phyloP scores from a whole-genome alignment of 2,329 filamentous ascomycete genomes.

The Monosporascus sp. region DNA sequence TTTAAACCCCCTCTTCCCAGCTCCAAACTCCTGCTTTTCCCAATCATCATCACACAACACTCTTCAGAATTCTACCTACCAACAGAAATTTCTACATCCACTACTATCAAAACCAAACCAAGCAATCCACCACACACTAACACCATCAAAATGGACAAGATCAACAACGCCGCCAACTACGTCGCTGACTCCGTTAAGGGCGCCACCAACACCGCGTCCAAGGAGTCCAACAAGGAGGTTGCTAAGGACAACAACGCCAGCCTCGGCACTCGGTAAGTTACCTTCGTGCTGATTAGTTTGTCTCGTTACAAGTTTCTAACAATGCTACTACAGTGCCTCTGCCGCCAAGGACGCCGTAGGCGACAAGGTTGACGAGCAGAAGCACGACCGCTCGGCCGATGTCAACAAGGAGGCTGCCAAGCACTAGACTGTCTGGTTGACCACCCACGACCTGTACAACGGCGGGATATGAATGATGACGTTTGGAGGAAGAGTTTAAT shows the following conservation, averaged over 20 bases:
- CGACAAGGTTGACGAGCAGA: slow-evolving; percentile 41
- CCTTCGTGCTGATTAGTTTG: not conserved
- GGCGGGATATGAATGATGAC: slow-evolving; percentile 14
- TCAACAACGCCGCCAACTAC: slow-evolving; percentile 63
- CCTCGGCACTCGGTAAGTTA: slow-evolving; percentile 49
- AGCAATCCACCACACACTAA: slow-evolving; percentile 12
- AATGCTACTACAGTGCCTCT: slow-evolving; percentile 28
- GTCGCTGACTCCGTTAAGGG: slow-evolving; percentile 60
- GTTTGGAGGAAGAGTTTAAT: slow-evolving; percentile 13
- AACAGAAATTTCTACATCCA: slow-evolving; percentile 12
- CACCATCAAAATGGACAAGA: slow-evolving; percentile 42
- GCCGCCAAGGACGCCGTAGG: slow-evolving; percentile 44
- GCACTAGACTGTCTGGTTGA: slow-evolving; percentile 22
- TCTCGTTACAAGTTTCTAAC: slow-evolving; percentile 22
- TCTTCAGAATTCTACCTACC: slow-evolving; percentile 6
- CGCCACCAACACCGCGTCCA: slow-evolving; percentile 49
- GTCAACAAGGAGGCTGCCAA: slow-evolving; percentile 32
- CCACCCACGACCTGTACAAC: slow-evolving; percentile 15
- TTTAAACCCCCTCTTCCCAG: slow-evolving; percentile 18
- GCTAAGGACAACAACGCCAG: slow-evolving; percentile 56
- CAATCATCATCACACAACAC: slow-evolving; percentile 5
- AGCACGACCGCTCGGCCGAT: slow-evolving; percentile 28
- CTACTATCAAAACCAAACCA: slow-evolving; percentile 10
- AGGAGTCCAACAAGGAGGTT: slow-evolving; percentile 65
- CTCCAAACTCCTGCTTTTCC: not conserved